Evolutionary conservation across 305 asterid species (phyloP), one percentile per base, ranked within the genome.

Genomic region (Fraxinus greggii): DNA sequence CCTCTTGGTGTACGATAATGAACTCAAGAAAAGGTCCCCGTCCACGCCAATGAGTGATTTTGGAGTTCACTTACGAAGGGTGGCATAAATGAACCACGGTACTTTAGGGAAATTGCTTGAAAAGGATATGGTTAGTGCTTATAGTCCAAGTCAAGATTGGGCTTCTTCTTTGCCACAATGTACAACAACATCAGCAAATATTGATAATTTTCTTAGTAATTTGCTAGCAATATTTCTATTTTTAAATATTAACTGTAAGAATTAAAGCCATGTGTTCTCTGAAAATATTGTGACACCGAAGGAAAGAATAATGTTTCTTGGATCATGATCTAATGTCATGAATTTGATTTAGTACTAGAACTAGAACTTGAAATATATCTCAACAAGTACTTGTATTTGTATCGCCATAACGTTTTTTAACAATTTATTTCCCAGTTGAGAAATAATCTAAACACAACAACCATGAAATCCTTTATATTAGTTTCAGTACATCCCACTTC

Each of bases 101-200:
- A 88, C 92, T 31, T 76, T 88, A 24, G 94, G 94, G 15, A 93
- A 93, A 70, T 89, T 90, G 84, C 89, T 91, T 1, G 97, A 92
- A 84, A 90, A 90, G 40, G 93, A 92, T 77, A 75, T 83, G 75
- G 80, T 85, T 77, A 88, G 86, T 72, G 92, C 88, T 33, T 85
- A 78, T 61, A 90, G 95, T 76, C 91, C 96, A 5, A 90, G 90
- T 13, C 86, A 87, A 17, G 97, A 94, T 35, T 90, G 97, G 0
- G 86, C 92, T 51, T 89, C 95, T 13, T 93, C 97, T 0, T 89
- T 95, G 0, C 94, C 95, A 4, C 83, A 75, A 72, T 90, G 91
- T 26, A 75, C 91, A 0, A 21, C 61, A 33, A 61, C 73, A 42
- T 81, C 89, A 0, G 80, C 91, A 0, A 86, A 84, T 82, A 79